These are phyloP conservation scores for Nymphaea thermarum DNA, from an alignment of 164 flowering plant species.

Conservation along the genomic window DNA sequence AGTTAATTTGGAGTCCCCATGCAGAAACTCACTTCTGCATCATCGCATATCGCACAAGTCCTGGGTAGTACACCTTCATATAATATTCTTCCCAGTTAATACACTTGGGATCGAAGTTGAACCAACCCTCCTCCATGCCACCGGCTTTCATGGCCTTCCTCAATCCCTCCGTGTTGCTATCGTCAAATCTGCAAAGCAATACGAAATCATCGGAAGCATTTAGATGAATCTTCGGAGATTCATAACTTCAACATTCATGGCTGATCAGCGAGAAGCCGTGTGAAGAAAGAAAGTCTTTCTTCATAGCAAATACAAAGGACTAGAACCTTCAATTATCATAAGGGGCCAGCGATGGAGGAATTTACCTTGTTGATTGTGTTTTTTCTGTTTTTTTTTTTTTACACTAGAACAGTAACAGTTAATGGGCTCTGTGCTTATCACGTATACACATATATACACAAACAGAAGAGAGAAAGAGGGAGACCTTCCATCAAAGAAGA, in stretches of 20 bases:
- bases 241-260: background rate
- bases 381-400: background rate
- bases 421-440: background rate
- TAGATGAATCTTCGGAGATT: too few relatives aligned
- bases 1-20: too few relatives aligned
- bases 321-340: too few relatives aligned
- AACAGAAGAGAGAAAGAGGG: background rate
- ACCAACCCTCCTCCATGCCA: slow-evolving; percentile 9
- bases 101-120: slow-evolving; percentile 34
- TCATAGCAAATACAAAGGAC: too few relatives aligned
- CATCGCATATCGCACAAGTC: slow-evolving; percentile 34
- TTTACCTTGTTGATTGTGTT: too few relatives aligned
- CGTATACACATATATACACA: background rate
- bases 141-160: slow-evolving; percentile 10
- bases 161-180: slow-evolving; percentile 33
- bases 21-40: background rate
- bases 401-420: background rate
- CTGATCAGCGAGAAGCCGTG: background rate
- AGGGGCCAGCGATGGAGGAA: too few relatives aligned
- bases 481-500: slow-evolving; percentile 46
- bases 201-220: background rate
- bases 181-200: slow-evolving; percentile 34
- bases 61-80: slow-evolving; percentile 41
- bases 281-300: background rate
- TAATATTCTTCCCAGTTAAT: slow-evolving; percentile 55